Evolutionary conservation across 2,329 filamentous ascomycete genomes (phyloP).

Genomic region (Colletotrichum orbiculare): DNA sequence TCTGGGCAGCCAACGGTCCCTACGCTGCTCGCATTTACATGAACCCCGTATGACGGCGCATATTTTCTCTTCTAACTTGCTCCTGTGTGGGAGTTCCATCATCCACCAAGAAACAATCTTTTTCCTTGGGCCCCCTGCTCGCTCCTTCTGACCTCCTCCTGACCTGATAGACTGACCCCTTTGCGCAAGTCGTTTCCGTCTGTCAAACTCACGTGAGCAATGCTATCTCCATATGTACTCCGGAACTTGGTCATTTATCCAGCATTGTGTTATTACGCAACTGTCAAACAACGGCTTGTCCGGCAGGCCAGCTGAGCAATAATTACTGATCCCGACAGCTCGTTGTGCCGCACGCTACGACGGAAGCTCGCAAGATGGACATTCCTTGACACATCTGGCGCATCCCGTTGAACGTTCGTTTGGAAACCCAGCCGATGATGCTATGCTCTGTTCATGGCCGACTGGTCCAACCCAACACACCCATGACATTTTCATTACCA

Average conservation of each 20-base stretch:
- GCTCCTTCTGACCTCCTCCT: neutral
- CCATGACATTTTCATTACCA: constrained; percentile 51
- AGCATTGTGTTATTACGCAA: neutral
- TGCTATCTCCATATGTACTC: neutral
- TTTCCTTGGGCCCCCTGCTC: neutral
- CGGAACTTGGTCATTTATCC: neutral
- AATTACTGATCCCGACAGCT: no score
- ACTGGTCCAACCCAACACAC: constrained; percentile 26
- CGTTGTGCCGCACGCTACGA: neutral
- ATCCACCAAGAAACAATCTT: constrained; percentile 10
- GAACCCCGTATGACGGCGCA: constrained; percentile 10
- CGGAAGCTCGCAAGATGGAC: constrained; percentile 19
- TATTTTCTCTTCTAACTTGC: neutral
- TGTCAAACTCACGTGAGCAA: constrained; percentile 5
- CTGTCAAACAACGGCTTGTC: constrained; percentile 25
- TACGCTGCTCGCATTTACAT: constrained; percentile 4
- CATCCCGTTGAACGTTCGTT: constrained; percentile 6
- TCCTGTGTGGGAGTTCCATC: constrained; percentile 1
- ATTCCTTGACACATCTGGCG: constrained; percentile 32
- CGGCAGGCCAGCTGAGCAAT: neutral
- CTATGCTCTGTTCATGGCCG: constrained; percentile 18
- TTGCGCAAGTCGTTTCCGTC: neutral
- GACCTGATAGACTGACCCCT: neutral
- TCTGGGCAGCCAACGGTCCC: constrained; percentile 19
- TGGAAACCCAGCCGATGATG: constrained; percentile 29